Evolutionary conservation across 257 asterid species (phyloP).

Genomic region (Solanum bukasovii): DNA sequence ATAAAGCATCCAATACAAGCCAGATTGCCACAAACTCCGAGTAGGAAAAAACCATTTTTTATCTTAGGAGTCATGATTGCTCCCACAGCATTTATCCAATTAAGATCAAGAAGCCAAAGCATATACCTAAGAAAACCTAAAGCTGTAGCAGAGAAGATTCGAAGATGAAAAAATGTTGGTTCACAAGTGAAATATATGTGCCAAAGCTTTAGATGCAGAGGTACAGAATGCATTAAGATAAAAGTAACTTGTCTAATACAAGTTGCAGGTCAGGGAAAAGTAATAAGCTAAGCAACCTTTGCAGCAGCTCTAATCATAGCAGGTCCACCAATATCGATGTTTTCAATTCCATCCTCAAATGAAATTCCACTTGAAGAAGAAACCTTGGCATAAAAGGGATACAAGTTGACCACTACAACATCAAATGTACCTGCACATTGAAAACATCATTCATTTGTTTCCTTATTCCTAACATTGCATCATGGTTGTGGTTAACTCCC

Average conservation of each 20-base stretch:
- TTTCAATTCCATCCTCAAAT: conserved; percentile 92
- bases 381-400: conserved; percentile 88
- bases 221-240: neutral
- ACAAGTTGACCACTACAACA: conserved; percentile 90
- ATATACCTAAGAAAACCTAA: neutral
- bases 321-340: conserved; percentile 98
- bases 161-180: neutral
- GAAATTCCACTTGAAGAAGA: conserved; percentile 67
- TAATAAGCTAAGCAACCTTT: conserved; percentile 36
- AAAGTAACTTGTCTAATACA: neutral
- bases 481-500: neutral
- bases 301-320: conserved; percentile 99
- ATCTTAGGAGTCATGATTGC: neutral
- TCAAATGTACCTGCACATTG: conserved; percentile 74
- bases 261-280: neutral
- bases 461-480: neutral
- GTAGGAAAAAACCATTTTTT: neutral
- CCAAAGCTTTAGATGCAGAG: neutral
- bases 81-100: neutral
- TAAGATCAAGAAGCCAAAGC: neutral
- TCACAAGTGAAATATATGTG: neutral
- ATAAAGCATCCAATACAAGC: neutral
- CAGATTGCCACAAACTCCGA: neutral
- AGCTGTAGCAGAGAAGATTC: neutral
- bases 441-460: neutral